Percentiles rank a stretch among this genome's conserved stretches.
phyloP scores from a whole-genome alignment of 2,329 filamentous ascomycete species.

The Aspergillus amoenus region DNA sequence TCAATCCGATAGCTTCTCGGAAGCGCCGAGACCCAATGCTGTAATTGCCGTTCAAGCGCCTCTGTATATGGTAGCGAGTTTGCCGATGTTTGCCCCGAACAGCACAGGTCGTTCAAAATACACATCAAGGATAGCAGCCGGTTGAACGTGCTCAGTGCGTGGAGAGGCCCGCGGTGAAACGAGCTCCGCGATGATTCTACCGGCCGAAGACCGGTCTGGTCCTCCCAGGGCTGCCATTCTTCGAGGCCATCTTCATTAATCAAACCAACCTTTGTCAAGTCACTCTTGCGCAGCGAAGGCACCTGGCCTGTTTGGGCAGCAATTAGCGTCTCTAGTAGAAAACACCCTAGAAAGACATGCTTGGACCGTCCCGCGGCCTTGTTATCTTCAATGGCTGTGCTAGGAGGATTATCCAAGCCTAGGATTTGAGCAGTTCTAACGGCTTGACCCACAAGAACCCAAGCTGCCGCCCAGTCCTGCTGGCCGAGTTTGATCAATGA shows the following conservation, averaged over 20 bases:
- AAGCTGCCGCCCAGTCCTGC: slow-evolving; percentile 58
- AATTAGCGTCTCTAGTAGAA: slow-evolving; percentile 54
- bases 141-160: slow-evolving; percentile 55
- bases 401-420: slow-evolving; percentile 42
- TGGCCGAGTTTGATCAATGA: slow-evolving; percentile 63
- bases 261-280: slow-evolving; percentile 48
- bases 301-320: slow-evolving; percentile 47
- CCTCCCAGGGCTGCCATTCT: slow-evolving; percentile 72
- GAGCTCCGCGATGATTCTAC: slow-evolving; percentile 25
- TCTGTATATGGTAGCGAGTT: slow-evolving; percentile 28
- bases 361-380: slow-evolving; percentile 39
- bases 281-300: slow-evolving; percentile 51
- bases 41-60: slow-evolving; percentile 30
- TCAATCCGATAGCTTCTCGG: slow-evolving; percentile 32
- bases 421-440: slow-evolving; percentile 48
- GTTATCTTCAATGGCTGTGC: slow-evolving; percentile 38
- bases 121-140: slow-evolving; percentile 44
- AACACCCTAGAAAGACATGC: slow-evolving; percentile 53
- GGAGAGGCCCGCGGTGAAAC: slow-evolving; percentile 41
- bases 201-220: slow-evolving; percentile 40
- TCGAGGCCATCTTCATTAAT: slow-evolving; percentile 67
- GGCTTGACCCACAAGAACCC: slow-evolving; percentile 65
- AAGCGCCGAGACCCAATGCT: slow-evolving; percentile 32
- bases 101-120: slow-evolving; percentile 35
- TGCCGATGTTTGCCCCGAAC: slow-evolving; percentile 22